A percentile compares a stretch with the other conserved stretches of the same genome.
Conservation (phyloP, 2,329 filamentous ascomycete species). For the Ascochyta viciae-villosae region DNA sequence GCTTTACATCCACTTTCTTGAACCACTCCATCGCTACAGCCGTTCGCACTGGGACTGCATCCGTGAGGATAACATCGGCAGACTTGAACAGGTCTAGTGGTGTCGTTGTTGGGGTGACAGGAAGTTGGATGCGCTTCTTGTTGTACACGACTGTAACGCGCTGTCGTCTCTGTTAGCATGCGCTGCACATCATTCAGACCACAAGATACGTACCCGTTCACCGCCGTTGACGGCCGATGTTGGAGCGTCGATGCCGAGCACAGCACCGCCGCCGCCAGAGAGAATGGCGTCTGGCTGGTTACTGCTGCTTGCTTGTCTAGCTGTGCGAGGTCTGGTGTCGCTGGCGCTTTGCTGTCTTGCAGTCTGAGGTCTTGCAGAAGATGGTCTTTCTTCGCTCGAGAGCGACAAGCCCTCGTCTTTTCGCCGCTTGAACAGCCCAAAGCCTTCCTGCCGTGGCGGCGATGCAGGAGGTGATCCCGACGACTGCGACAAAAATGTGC, state of each 20-base stretch:
- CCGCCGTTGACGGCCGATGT: constrained; percentile 81
- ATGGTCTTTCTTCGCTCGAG: constrained; percentile 24
- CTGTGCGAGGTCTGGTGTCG: constrained; percentile 18
- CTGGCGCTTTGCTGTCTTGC: constrained; percentile 33
- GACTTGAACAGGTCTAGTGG: constrained; percentile 74
- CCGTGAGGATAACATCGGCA: constrained; percentile 68
- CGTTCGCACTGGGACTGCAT: constrained; percentile 67
- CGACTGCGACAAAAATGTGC: constrained; percentile 27
- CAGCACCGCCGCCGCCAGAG: constrained; percentile 55
- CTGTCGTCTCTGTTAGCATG: constrained; percentile 48
- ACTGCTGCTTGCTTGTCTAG: constrained; percentile 33
- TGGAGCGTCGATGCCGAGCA: constrained; percentile 74
- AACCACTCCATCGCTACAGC: constrained; percentile 83
- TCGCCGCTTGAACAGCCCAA: constrained; percentile 45
- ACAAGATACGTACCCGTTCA: constrained; percentile 67
- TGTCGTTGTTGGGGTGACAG: constrained; percentile 77
- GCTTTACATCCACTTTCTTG: constrained; percentile 75
- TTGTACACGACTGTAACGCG: constrained; percentile 76
- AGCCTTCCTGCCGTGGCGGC: constrained; percentile 40
- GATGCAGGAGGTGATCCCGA: constrained; percentile 39
- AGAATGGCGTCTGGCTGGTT: constrained; percentile 46
- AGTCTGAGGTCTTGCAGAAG: constrained; percentile 18
- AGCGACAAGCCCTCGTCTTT: constrained; percentile 40
- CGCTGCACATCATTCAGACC: not conserved
- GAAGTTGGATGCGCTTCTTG: constrained; percentile 72